Evolutionary conservation across 768 basidiomycete genomes (phyloP).

Genomic region (Leucosporidium yakuticum): DNA sequence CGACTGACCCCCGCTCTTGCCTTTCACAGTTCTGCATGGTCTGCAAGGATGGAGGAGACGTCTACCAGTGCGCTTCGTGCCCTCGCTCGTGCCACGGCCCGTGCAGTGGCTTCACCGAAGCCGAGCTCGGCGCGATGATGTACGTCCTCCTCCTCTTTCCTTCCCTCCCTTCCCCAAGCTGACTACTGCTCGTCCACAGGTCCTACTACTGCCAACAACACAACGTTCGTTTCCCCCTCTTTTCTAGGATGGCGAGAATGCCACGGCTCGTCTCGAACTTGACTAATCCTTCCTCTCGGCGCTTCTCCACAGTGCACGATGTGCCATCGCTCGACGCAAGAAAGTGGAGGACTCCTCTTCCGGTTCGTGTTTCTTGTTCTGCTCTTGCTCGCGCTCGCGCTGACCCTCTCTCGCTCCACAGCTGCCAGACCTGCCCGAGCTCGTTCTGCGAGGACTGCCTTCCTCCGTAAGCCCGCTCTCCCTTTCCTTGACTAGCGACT

Average conservation of each 20-base stretch:
- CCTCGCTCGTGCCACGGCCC: slow-evolving; percentile 57
- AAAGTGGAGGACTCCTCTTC: slow-evolving; percentile 58
- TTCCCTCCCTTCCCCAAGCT: background rate
- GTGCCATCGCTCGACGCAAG: slow-evolving; percentile 49
- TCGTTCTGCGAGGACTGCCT: slow-evolving; percentile 52
- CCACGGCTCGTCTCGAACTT: slow-evolving; percentile 15
- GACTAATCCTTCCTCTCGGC: background rate
- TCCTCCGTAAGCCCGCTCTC: background rate
- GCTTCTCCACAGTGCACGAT: slow-evolving; percentile 53
- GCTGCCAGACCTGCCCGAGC: slow-evolving; percentile 57
- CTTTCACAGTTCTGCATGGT: slow-evolving; percentile 50
- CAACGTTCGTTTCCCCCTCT: no score
- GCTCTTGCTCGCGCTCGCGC: background rate
- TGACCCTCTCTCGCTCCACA: slow-evolving; percentile 34
- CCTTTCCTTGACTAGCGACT: background rate
- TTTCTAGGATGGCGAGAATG: no score
- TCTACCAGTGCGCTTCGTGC: slow-evolving; percentile 51
- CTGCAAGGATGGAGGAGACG: slow-evolving; percentile 58
- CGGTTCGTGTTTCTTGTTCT: slow-evolving; percentile 44
- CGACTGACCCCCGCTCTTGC: background rate
- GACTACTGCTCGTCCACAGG: background rate
- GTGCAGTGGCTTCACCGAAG: slow-evolving; percentile 49
- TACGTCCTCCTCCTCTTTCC: background rate
- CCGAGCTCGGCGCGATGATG: slow-evolving; percentile 38
- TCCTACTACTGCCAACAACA: slow-evolving; percentile 10